A percentile compares a stretch with the other conserved stretches of the same genome.
These are phyloP conservation scores for Thalassiosira gravida DNA, from an alignment of 352 stramenopile species.

Conservation along the genomic window DNA sequence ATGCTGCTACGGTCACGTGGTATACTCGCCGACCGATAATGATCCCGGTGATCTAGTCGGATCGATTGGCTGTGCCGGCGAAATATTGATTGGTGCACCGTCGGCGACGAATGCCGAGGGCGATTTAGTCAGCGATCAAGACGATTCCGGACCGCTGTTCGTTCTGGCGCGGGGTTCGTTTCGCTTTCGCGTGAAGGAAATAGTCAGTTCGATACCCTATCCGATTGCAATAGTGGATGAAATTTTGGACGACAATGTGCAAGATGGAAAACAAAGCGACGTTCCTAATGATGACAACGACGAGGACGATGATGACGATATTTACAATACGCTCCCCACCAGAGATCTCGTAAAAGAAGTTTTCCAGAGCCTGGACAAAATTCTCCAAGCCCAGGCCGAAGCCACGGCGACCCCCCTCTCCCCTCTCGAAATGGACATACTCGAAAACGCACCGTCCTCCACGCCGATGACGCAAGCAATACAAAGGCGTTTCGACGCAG, in stretches of 20 bases:
- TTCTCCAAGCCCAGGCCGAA: conserved; percentile 44
- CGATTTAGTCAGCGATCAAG: conserved; percentile 10
- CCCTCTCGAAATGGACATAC: conserved; percentile 76
- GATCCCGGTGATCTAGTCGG: conserved; percentile 57
- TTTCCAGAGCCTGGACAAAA: conserved; percentile 57
- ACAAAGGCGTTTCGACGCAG: conserved; percentile 49
- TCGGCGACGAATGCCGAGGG: conserved; percentile 15
- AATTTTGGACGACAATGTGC: conserved; percentile 65
- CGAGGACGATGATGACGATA: conserved; percentile 45
- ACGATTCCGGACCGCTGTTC: conserved; percentile 58
- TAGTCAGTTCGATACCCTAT: conserved; percentile 78
- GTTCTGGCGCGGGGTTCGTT: conserved; percentile 70
- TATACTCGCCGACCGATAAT: conserved; percentile 49
- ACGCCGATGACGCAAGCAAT: conserved; percentile 40
- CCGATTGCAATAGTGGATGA: conserved; percentile 81
- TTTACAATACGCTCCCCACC: conserved; percentile 37
- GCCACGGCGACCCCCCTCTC: conserved; percentile 45
- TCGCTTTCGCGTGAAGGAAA: conserved; percentile 80
- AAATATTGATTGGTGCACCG: conserved; percentile 72
- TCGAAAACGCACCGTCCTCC: conserved; percentile 57
- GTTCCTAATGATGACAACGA: conserved; percentile 51
- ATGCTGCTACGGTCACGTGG: conserved; percentile 72
- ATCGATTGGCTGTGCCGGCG: conserved; percentile 73
- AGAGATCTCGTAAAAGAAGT: conserved; percentile 61
- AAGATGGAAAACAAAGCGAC: too few relatives aligned